These are phyloP conservation scores for Ilex asprella DNA, from an alignment of 257 asterid genomes.

Conservation along the genomic window DNA sequence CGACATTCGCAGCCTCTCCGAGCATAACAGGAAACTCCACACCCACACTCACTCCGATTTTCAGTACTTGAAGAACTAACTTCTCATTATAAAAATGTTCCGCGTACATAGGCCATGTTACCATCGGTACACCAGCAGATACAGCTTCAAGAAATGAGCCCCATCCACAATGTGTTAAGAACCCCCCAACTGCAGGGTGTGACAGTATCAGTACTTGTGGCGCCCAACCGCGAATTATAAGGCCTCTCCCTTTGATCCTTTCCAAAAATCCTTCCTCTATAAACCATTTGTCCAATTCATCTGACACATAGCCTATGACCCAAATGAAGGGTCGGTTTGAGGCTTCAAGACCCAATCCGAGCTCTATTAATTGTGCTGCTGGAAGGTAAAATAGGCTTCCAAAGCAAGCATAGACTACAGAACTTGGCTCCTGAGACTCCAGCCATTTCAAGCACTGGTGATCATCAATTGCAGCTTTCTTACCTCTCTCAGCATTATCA, in stretches of 20 bases:
- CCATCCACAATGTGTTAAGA: slow-evolving; percentile 70
- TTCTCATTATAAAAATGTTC: slow-evolving; percentile 64
- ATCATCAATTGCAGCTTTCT: slow-evolving; percentile 21
- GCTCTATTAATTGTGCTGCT: slow-evolving; percentile 31
- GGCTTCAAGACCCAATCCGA: slow-evolving; percentile 35
- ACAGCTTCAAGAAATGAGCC: slow-evolving; percentile 55
- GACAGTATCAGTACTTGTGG: slow-evolving; percentile 51
- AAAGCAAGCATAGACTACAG: slow-evolving; percentile 38
- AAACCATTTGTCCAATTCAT: slow-evolving; percentile 11
- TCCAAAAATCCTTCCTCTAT: slow-evolving; percentile 17
- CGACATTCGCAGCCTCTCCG: slow-evolving; percentile 33
- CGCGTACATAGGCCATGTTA: slow-evolving; percentile 50
- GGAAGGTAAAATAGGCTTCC: slow-evolving; percentile 40
- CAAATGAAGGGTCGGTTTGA: slow-evolving; percentile 30
- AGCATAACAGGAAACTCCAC: slow-evolving; percentile 23
- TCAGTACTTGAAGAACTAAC: slow-evolving; percentile 32
- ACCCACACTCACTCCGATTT: slow-evolving; percentile 43
- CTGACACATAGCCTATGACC: slow-evolving; percentile 17
- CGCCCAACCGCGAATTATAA: slow-evolving; percentile 50
- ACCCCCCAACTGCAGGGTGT: slow-evolving; percentile 43
- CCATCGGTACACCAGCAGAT: slow-evolving; percentile 40
- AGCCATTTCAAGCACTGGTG: slow-evolving; percentile 38
- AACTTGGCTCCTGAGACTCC: slow-evolving; percentile 15
- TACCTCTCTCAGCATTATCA: slow-evolving; percentile 34
- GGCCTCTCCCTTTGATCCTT: slow-evolving; percentile 18